Percentiles rank a stretch among this genome's conserved stretches.
Evolutionary conservation across 257 asterid species (phyloP).

Genomic region (Scutellaria baicalensis): DNA sequence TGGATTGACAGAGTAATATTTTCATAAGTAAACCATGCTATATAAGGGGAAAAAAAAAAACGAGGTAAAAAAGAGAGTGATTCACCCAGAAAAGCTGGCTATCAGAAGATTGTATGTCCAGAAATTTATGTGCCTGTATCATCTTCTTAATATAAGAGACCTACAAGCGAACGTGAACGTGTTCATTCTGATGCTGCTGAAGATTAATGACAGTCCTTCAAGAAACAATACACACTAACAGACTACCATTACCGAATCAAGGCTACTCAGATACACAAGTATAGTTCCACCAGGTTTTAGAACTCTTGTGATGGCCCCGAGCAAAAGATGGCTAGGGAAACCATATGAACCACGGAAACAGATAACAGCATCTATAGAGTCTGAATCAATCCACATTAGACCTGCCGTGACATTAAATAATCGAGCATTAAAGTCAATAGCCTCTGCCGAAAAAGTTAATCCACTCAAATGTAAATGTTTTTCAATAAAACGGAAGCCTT

Average conservation of each 20-base stretch:
- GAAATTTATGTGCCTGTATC: conserved; percentile 66
- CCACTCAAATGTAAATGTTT: not conserved
- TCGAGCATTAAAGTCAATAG: not conserved
- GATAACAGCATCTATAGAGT: conserved; percentile 46
- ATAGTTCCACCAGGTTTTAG: conserved; percentile 74
- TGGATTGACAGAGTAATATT: no score
- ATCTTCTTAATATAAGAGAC: conserved; percentile 54
- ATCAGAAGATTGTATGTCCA: conserved; percentile 33
- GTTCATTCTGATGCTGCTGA: conserved; percentile 14
- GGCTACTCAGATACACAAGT: conserved; percentile 18
- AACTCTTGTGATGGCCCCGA: conserved; percentile 42
- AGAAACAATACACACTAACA: no score
- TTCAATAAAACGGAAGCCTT: not conserved
- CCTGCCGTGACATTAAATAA: conserved; percentile 36
- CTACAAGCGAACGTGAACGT: conserved; percentile 44
- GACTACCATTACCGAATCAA: no score
- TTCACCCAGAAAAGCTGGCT: conserved; percentile 56
- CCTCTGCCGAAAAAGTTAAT: not conserved
- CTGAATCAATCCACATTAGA: conserved; percentile 42
- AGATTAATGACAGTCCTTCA: conserved; percentile 26
- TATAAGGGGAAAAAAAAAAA: no score
- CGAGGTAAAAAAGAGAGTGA: not conserved
- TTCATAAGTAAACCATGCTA: no score
- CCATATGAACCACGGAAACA: conserved; percentile 43
- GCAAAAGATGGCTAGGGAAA: conserved; percentile 45